A percentile compares a stretch with the other conserved stretches of the same genome.
Conservation (phyloP, 2,329 filamentous ascomycete species). For the Orbilia javanica region DNA sequence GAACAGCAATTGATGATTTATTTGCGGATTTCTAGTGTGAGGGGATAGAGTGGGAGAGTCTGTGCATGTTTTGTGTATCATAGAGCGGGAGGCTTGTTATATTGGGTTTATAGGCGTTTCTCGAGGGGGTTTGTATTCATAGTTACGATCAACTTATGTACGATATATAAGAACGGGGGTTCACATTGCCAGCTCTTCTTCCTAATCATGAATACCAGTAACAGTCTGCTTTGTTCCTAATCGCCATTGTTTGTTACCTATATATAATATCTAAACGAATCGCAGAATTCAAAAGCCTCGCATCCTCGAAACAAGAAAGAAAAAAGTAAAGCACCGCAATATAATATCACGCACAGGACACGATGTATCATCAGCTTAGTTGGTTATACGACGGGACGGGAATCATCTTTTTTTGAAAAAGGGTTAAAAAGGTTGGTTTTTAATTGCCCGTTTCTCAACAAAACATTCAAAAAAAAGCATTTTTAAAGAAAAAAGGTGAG, state of each 20-base stretch:
- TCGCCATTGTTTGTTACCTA: neutral
- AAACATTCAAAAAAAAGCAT: constrained; percentile 59
- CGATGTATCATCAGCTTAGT: constrained; percentile 7
- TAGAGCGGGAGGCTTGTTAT: neutral
- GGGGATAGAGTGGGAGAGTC: no score
- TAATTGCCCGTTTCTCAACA: constrained; percentile 59
- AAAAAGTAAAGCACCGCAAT: neutral
- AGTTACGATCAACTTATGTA: neutral
- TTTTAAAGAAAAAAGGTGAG: constrained; percentile 47
- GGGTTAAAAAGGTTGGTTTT: constrained; percentile 56
- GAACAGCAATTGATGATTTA: constrained; percentile 50
- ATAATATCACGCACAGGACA: constrained; percentile 9
- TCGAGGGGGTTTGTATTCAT: neutral
- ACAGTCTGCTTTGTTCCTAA: no score
- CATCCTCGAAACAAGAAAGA: neutral
- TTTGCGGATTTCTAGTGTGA: constrained; percentile 33
- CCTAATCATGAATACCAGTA: neutral
- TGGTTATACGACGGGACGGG: constrained; percentile 11
- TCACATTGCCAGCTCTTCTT: neutral
- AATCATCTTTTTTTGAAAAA: constrained; percentile 45
- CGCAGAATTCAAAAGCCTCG: neutral
- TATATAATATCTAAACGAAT: neutral
- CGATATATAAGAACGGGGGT: neutral
- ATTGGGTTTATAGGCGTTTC: neutral
- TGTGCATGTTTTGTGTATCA: neutral